Conservation (phyloP, 164 flowering plant genomes). For the Euptelea pleiosperma region DNA sequence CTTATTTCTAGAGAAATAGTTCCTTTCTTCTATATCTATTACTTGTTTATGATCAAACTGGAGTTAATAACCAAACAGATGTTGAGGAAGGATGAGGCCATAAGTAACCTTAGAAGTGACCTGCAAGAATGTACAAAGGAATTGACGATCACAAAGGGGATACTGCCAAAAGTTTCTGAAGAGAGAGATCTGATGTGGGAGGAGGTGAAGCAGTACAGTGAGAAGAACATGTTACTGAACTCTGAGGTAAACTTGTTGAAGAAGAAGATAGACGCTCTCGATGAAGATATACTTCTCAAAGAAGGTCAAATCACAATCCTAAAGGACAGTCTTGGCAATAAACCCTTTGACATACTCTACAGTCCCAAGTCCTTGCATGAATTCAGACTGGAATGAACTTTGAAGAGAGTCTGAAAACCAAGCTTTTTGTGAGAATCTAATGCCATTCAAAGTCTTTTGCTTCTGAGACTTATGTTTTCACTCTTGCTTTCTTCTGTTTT, state of each 20-base stretch:
- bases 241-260: conserved; percentile 55
- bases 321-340: conserved; percentile 53
- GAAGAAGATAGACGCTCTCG: conserved; percentile 72
- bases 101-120: conserved; percentile 44
- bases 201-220: conserved; percentile 71
- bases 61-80: conserved; percentile 33
- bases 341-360: conserved; percentile 55
- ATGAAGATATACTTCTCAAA: conserved; percentile 77
- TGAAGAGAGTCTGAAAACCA: background rate
- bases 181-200: conserved; percentile 91
- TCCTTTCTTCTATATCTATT: background rate
- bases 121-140: conserved; percentile 65
- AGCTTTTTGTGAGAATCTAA: background rate
- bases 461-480: background rate
- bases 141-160: conserved; percentile 37
- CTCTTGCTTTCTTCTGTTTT: background rate
- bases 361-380: conserved; percentile 41
- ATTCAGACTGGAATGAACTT: conserved; percentile 33
- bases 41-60: background rate
- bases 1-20: no score
- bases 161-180: conserved; percentile 59
- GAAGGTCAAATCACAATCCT: conserved; percentile 92
- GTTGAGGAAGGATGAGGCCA: conserved; percentile 69
- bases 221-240: conserved; percentile 75
- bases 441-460: conserved; percentile 4